These are phyloP conservation scores for Penicillium crustosum DNA, from an alignment of 2,329 filamentous ascomycete species.

Conservation along the genomic window DNA sequence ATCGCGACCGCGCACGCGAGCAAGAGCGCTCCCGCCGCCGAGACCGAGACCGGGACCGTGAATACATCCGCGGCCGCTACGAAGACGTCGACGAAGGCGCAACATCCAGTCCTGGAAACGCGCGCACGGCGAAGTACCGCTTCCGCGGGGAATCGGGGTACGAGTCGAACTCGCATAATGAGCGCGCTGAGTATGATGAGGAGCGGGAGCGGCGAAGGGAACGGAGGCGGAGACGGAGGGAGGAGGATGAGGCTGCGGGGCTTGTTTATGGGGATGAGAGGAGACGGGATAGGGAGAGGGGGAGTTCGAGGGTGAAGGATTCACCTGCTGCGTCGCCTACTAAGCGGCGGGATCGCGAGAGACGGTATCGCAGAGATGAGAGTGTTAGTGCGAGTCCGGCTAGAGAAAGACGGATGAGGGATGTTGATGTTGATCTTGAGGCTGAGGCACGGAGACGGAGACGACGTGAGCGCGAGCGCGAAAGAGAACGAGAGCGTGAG, in stretches of 20 bases:
- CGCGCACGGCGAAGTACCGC: conserved; percentile 19
- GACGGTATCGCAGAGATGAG: conserved; percentile 28
- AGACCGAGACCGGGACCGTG: conserved; percentile 14
- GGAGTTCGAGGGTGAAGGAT: conserved; percentile 35
- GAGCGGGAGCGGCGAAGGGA: conserved; percentile 8
- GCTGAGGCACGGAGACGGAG: conserved; percentile 29
- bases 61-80: conserved; percentile 22
- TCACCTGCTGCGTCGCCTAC: conserved; percentile 40
- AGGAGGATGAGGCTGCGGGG: conserved; percentile 18
- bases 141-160: conserved; percentile 23
- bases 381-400: conserved; percentile 29
- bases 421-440: conserved; percentile 21
- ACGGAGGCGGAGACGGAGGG: conserved; percentile 18
- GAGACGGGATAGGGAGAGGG: conserved; percentile 18
- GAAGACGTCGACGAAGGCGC: conserved; percentile 18
- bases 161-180: conserved; percentile 26
- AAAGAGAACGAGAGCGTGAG: conserved; percentile 9
- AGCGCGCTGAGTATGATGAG: conserved; percentile 24
- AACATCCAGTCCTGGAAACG: conserved; percentile 16
- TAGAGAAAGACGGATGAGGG: conserved; percentile 22
- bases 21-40: conserved; percentile 16
- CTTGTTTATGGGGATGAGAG: conserved; percentile 21
- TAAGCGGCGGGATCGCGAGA: conserved; percentile 36
- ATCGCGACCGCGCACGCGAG: conserved; percentile 21
- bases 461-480: conserved; percentile 25